Evolutionary conservation across 2,329 filamentous ascomycete genomes (phyloP), one percentile per base, ranked within the genome.

Genomic region (Gaeumannomyces tritici): DNA sequence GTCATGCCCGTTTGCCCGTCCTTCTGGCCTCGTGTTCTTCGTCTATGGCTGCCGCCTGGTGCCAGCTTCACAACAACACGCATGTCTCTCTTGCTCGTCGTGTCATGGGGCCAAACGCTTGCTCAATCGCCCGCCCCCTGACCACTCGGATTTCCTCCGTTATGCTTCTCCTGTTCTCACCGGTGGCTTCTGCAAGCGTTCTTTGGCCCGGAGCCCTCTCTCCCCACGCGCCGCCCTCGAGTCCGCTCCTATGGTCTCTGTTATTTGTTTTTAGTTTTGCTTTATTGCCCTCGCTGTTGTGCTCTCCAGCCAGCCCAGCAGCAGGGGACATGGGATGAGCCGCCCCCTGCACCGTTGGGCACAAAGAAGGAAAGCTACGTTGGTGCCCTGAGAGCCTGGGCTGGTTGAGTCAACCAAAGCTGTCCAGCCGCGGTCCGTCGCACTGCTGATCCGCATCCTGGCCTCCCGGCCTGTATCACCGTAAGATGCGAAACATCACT

Each of bases 361-460:
- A 47, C 18, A 47, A 47, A 47, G 42, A 12, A 7, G 18, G n/a
- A 47, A 47, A 47, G 42, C 42, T 47, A 47, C 42, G 42, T 47
- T 47, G 42, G 42, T 9, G 42, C 42, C 42, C 21, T 47, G 42
- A 47, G 42, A 18, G 42, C 42, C 42, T 47, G 42, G 42, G 18
- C n/a, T 31, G 29, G 57, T 59, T 59, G 57, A 59, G 29, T 59
- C 57, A 59, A 47, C 57, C 29, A 59, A 59, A 26, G 57, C 57
- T 35, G 24, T 24, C 31, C 57, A 42, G 57, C 26, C 31, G 57
- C 57, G 31, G 57, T n/a, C 31, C 57, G 57, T 59, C 29, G 57
- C 57, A 33, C 57, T 59, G 57, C 57, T 42, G 28, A 59, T 26
- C 57, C 29, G 33, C 57, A 47, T 59, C 26, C 8, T 26, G 21